Evolutionary conservation across 768 basidiomycete genomes (phyloP), one percentile per base, ranked within the genome.

Genomic region (Solioccasus polychromus): DNA sequence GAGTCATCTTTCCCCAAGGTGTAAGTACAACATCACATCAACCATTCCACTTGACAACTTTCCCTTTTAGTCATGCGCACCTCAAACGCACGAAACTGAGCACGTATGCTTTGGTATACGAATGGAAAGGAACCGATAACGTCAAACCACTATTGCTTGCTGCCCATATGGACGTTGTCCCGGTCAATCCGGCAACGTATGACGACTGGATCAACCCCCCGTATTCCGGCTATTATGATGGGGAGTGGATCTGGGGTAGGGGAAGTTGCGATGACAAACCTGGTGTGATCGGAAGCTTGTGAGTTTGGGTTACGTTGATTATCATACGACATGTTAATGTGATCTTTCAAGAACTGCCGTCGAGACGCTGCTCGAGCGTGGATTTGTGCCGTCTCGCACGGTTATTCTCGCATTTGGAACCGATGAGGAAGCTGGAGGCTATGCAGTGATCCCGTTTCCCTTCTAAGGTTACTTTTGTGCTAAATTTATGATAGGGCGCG

Each of bases 21-120:
- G 73, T 87, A 61, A 39, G 69, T 68, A 4, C 10, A 34, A 8
- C 19, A 6, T 32, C 12, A 25, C 17, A 4, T 34, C 35, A 11
- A 15, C 11, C 22, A 28, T n/a, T 24, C 30, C 37, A 15, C 17
- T 32, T 44, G 29, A 49, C 44, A 15, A 17, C 12, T n/a, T 7
- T 11, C 41, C 37, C 18, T 41, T 30, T 8, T 35, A 79, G 79
- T 26, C 78, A 81, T 56, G 44, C 68, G 3, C 67, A 64, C 22
- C 69, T 85, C 5, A 50, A 68, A 32, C 71, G 81, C 36, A 77
- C 76, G 9, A 75, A 73, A 48, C 72, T 85, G 45, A 82, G 82
- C 53, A 82, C 76, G 0, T 82, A 77, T 38, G 82, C 77, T 0
- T 67, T 84, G n/a, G 64, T 85, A 2, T 82, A 78, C 55, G 71